Conservation (phyloP, 148 eudicot genomes). For the Tetragonia tetragonoides region DNA sequence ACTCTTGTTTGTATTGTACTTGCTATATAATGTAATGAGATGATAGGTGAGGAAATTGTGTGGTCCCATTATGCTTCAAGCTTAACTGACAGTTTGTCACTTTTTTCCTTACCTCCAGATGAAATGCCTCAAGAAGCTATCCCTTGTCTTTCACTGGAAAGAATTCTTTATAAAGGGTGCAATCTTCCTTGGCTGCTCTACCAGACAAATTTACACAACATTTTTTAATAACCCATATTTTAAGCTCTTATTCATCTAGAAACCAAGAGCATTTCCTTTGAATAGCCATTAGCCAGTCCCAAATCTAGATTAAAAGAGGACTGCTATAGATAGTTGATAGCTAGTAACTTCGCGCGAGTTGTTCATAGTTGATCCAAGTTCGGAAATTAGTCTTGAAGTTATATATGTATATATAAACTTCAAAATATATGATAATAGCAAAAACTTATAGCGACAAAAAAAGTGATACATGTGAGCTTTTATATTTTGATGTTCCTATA, state of each 20-base stretch:
- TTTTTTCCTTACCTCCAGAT: constrained; percentile 29
- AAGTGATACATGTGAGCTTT: no score
- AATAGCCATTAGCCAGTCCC: neutral
- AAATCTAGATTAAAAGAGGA: neutral
- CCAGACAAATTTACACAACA: constrained; percentile 20
- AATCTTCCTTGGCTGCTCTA: constrained; percentile 33
- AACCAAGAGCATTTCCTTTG: neutral
- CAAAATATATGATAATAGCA: no score
- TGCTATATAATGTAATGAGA: neutral
- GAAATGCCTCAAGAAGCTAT: constrained; percentile 26
- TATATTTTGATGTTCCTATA: no score
- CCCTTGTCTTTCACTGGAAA: constrained; percentile 30
- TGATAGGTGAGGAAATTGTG: constrained; percentile 16
- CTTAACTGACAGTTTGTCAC: constrained; percentile 31
- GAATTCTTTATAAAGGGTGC: constrained; percentile 12
- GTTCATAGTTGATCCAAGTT: no score
- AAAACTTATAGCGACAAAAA: no score
- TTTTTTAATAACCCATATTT: neutral
- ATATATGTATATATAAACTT: no score
- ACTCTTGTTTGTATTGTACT: neutral
- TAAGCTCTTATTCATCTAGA: neutral
- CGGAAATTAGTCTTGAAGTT: no score
- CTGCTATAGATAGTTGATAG: no score
- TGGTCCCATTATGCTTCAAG: constrained; percentile 31
- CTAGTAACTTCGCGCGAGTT: neutral